phyloP scores from a whole-genome alignment of 2,329 filamentous ascomycete genomes.

The Fusarium sp. region DNA sequence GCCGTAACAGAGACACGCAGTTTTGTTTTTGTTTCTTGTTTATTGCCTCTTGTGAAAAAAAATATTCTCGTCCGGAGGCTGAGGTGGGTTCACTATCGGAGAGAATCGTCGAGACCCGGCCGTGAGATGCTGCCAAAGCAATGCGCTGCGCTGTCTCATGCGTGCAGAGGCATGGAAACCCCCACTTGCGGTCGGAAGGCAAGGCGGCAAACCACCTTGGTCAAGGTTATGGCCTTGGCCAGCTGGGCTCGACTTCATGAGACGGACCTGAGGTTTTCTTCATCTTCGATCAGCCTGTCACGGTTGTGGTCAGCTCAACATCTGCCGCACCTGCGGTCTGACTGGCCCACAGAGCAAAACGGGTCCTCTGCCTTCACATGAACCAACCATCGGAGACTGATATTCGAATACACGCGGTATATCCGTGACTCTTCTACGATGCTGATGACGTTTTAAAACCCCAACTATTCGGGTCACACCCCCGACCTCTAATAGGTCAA shows the following conservation, averaged over 20 bases:
- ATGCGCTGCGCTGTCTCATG: background rate
- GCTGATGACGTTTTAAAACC: background rate
- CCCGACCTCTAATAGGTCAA: background rate
- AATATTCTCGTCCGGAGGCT: background rate
- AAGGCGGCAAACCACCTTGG: conserved; percentile 2
- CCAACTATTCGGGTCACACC: background rate
- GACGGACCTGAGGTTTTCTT: background rate
- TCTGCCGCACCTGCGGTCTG: conserved; percentile 6
- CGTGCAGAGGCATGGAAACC: background rate
- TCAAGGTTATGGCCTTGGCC: background rate
- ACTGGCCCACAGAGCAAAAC: background rate
- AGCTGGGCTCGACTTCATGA: background rate
- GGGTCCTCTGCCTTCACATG: background rate
- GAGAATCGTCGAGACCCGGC: background rate
- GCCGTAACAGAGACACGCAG: background rate
- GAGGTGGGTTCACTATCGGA: background rate
- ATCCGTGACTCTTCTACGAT: conserved; percentile 4
- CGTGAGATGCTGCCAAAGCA: conserved; percentile 5
- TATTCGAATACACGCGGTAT: background rate
- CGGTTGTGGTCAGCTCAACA: background rate
- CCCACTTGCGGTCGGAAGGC: background rate
- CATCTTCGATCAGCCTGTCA: background rate
- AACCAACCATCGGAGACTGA: background rate
- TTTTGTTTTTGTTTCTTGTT: conserved; percentile 9
- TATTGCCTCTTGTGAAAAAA: background rate